Conservation (phyloP, 768 basidiomycete species). For the Serendipita sp. region DNA sequence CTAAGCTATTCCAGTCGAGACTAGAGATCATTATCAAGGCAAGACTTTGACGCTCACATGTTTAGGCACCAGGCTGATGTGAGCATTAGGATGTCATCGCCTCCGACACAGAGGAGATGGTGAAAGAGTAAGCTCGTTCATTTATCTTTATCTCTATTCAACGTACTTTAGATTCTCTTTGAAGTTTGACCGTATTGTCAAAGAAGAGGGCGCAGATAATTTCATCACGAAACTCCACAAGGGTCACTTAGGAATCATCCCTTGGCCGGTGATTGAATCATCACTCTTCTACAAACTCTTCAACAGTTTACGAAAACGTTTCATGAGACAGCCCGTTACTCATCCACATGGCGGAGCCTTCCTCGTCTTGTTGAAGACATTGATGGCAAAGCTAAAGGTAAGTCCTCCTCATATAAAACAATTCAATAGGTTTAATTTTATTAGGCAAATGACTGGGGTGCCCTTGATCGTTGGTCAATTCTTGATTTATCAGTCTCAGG, state of each 20-base stretch:
- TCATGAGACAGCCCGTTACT: slow-evolving; percentile 33
- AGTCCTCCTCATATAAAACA: too few species aligned
- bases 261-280: slow-evolving; percentile 54
- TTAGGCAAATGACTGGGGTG: slow-evolving; percentile 47
- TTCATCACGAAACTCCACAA: slow-evolving; percentile 45
- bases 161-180: slow-evolving; percentile 28
- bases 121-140: slow-evolving; percentile 29
- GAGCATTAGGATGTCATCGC: slow-evolving; percentile 42
- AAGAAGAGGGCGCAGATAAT: slow-evolving; percentile 41
- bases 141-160: neutral
- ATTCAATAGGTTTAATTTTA: too few species aligned
- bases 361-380: slow-evolving; percentile 37
- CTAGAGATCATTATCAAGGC: slow-evolving; percentile 50
- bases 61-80: neutral
- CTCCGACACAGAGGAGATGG: slow-evolving; percentile 41
- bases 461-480: slow-evolving; percentile 36
- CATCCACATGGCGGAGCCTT: slow-evolving; percentile 39
- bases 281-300: slow-evolving; percentile 44
- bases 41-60: neutral
- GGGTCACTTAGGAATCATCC: slow-evolving; percentile 38
- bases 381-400: slow-evolving; percentile 44
- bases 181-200: slow-evolving; percentile 44
- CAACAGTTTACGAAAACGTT: slow-evolving; percentile 25
- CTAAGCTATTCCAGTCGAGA: slow-evolving; percentile 39
- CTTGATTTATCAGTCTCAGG: neutral